phyloP scores from a whole-genome alignment of 306 rosid species.

The Prunus mume region DNA sequence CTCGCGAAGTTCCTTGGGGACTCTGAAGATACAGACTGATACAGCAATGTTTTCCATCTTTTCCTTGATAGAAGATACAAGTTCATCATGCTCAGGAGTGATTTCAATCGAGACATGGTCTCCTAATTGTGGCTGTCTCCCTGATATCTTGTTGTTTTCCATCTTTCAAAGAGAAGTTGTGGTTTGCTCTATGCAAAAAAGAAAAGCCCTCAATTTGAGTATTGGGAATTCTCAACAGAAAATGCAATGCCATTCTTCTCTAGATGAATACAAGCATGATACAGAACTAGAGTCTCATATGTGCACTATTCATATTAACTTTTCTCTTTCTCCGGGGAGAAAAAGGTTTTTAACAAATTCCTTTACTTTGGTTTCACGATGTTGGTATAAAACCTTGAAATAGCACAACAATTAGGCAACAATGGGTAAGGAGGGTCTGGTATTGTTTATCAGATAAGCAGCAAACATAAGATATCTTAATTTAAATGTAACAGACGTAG shows the following conservation, averaged over 20 bases:
- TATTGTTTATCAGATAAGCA: too few relatives aligned
- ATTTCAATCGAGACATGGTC: constrained; percentile 16
- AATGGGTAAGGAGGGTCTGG: too few relatives aligned
- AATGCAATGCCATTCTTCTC: not conserved
- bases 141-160: constrained; percentile 17
- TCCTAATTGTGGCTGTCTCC: not conserved
- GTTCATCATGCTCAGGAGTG: constrained; percentile 13
- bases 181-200: not conserved
- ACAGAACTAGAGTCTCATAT: not conserved
- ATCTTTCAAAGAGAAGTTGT: constrained; percentile 3
- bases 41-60: constrained; percentile 40
- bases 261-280: not conserved
- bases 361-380: too few relatives aligned
- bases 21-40: constrained; percentile 39
- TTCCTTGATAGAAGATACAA: constrained; percentile 40
- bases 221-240: not conserved
- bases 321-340: too few relatives aligned
- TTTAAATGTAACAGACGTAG: too few relatives aligned
- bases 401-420: too few relatives aligned
- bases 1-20: constrained; percentile 18
- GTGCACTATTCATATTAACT: too few relatives aligned
- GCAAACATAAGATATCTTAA: too few relatives aligned
- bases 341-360: too few relatives aligned
- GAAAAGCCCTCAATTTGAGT: not conserved
- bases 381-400: too few relatives aligned